A percentile compares a stretch with the other conserved stretches of the same genome.
Conservation (phyloP, 352 stramenopile species). For the Phytophthora kernoviae region DNA sequence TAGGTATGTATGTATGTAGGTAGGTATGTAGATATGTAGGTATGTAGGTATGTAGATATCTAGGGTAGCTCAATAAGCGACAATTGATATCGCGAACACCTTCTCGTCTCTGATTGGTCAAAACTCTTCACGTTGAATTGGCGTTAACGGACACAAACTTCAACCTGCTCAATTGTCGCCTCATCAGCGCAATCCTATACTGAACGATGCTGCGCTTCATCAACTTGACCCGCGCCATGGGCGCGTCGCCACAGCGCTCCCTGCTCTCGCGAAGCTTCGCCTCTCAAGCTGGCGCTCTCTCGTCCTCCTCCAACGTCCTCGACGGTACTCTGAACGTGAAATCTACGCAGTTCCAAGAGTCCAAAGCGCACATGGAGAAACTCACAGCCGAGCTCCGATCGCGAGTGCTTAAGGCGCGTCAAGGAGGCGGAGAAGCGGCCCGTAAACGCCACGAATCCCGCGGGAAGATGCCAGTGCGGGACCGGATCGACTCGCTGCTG, state of each 20-base stretch:
- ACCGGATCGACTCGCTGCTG: slow-evolving; percentile 95
- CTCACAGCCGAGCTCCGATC: slow-evolving; percentile 53
- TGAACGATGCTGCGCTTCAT: slow-evolving; percentile 12
- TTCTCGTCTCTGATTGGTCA: no score
- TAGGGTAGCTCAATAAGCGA: no score
- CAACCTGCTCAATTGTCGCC: slow-evolving; percentile 1
- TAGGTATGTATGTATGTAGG: no score
- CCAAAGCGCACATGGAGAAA: slow-evolving; percentile 57
- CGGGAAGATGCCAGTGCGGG: slow-evolving; percentile 85
- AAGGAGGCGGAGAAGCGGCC: slow-evolving; percentile 72
- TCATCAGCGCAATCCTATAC: slow-evolving; percentile 9
- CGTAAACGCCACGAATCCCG: slow-evolving; percentile 74
- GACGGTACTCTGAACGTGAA: slow-evolving; percentile 69
- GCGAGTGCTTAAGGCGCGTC: slow-evolving; percentile 46
- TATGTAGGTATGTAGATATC: no score
- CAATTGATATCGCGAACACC: no score
- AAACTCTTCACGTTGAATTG: neutral
- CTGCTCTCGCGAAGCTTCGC: slow-evolving; percentile 30
- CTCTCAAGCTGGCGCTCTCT: slow-evolving; percentile 45
- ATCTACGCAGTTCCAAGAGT: slow-evolving; percentile 62
- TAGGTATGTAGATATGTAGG: no score
- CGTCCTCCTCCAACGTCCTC: slow-evolving; percentile 55
- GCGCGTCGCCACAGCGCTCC: slow-evolving; percentile 5
- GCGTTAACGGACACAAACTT: neutral
- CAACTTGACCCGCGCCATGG: slow-evolving; percentile 4